phyloP scores from a whole-genome alignment of 129 eudicot genomes.

The Escallonia rubra region DNA sequence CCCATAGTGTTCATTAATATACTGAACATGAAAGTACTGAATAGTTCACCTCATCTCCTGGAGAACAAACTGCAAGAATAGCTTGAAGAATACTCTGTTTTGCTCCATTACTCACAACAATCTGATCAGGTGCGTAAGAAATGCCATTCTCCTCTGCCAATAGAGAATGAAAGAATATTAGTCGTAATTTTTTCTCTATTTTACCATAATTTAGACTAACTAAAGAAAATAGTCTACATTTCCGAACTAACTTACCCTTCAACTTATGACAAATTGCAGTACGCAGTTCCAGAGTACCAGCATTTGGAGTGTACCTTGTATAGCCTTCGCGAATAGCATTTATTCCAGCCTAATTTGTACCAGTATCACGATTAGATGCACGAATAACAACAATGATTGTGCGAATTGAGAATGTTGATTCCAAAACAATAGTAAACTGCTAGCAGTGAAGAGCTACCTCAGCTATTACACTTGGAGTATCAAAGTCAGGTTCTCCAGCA shows the following conservation, averaged over 20 bases:
- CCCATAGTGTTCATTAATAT: not conserved
- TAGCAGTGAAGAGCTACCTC: constrained; percentile 40
- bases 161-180: not conserved
- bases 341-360: constrained; percentile 60
- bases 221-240: not conserved
- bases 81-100: constrained; percentile 93
- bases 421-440: too few species aligned
- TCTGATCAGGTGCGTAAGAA: constrained; percentile 85
- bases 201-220: not conserved
- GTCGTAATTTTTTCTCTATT: not conserved
- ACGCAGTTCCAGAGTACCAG: constrained; percentile 84
- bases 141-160: constrained; percentile 80
- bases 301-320: constrained; percentile 96
- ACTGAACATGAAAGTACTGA: constrained; percentile 2
- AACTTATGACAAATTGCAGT: constrained; percentile 81
- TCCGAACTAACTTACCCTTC: constrained; percentile 45
- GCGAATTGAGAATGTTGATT: not conserved
- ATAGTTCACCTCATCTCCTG: constrained; percentile 83
- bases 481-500: constrained; percentile 98
- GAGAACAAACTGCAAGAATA: constrained; percentile 94
- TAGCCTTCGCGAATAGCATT: constrained; percentile 88
- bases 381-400: not conserved
- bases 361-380: constrained; percentile 3
- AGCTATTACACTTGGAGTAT: constrained; percentile 74
- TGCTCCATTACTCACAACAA: constrained; percentile 93